Base-by-base conservation (phyloP, 306 rosid species). In the Malus asiatica region DNA sequence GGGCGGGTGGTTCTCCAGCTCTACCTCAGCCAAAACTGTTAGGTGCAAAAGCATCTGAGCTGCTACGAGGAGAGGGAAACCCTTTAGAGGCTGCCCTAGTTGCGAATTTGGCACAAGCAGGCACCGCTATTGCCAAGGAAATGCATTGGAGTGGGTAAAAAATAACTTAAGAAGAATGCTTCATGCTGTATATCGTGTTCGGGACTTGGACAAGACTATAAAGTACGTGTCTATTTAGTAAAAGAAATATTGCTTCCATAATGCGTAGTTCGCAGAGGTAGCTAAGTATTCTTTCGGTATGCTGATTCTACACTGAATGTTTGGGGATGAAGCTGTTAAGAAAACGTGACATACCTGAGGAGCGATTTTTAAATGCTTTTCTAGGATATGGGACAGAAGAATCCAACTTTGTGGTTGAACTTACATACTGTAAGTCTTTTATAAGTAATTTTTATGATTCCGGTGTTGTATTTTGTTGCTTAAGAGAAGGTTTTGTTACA, bases 281-380 rank as follows among this genome's bases (percentile, higher is more conserved):
- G 75, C 70, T 67, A 11, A 66, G 33, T 61, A 15, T 30, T 32
- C 4, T 44, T 19, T 55, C n/a, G 63, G 5, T 22, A 30, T 88
- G 82, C 89, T 88, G 96, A 77, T 90, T 90, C 85, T 90, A 88
- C 68, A 77, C 79, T 0, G 91, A 90, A 82, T 88, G 93, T 59
- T 84, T 90, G n/a, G 96, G 93, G 66, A 88, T 90, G 96, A 88
- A 88, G 85, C 68, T 90, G 73, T 88, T 90, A 20, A 81, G 93
- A 75, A 80, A 74, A 71, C 91, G 87, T 32, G 93, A 90, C 86
- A 78, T 83, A 86, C 88, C 89, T 2, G 96, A 90, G 67, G 84
- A 82, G 76, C 82, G 78, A 81, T 88, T 85, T 78, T 82, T 89
- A 5, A 90, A 88, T 68, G 93, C 79, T 57, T 88, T 88, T 85